Evolutionary conservation across 306 rosid species (phyloP).

Genomic region (Rubus parviflorus): DNA sequence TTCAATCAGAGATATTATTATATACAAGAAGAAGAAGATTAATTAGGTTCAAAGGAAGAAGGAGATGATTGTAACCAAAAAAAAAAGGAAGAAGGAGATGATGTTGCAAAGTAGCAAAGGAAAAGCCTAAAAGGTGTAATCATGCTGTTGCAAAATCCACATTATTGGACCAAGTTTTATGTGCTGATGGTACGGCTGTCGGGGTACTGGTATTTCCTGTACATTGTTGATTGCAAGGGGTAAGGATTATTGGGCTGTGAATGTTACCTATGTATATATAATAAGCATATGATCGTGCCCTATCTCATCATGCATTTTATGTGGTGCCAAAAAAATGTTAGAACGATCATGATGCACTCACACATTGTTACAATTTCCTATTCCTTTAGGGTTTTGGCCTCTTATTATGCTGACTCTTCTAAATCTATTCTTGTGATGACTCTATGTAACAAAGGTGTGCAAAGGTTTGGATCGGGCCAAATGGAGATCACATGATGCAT

Average conservation of each 20-base stretch:
- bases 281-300: neutral
- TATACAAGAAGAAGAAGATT: constrained; percentile 3
- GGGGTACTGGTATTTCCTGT: neutral
- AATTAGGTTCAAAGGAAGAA: constrained; percentile 42
- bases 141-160: constrained; percentile 35
- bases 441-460: too few species aligned
- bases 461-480: too few species aligned
- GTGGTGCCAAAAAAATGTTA: neutral
- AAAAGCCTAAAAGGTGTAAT: constrained; percentile 49
- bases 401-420: too few species aligned
- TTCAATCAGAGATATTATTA: constrained; percentile 24
- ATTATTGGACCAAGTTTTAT: constrained; percentile 20
- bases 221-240: neutral
- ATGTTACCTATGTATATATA: neutral
- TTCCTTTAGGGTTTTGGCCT: too few species aligned
- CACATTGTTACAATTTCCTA: too few species aligned
- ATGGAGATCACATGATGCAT: too few species aligned
- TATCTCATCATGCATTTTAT: neutral
- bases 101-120: constrained; percentile 20
- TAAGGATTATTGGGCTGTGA: neutral
- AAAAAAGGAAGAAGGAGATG: constrained; percentile 20
- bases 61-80: neutral
- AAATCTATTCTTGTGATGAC: too few species aligned
- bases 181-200: constrained; percentile 8
- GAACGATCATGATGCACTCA: neutral